phyloP scores from a whole-genome alignment of 345 rosid genomes.

The Durio zibethinus region DNA sequence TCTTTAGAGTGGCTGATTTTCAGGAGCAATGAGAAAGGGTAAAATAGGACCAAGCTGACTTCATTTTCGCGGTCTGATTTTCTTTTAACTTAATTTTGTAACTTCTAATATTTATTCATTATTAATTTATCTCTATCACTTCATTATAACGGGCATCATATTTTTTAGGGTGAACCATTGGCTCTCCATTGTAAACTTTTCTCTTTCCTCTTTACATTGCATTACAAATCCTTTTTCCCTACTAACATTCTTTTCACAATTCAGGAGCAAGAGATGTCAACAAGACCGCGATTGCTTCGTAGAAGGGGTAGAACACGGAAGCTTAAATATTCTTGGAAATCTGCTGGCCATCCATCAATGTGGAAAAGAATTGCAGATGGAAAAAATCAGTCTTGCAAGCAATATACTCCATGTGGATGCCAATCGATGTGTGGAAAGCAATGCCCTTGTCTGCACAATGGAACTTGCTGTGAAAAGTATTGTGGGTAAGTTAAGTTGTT shows the following conservation, averaged over 20 bases:
- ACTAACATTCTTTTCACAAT: conserved; percentile 10
- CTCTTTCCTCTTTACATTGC: neutral
- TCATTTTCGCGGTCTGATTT: neutral
- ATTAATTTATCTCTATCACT: neutral
- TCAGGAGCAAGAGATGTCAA: conserved; percentile 74
- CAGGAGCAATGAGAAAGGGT: neutral
- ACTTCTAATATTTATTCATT: neutral
- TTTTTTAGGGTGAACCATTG: neutral
- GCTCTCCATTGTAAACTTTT: neutral
- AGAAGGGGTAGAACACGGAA: conserved; percentile 74
- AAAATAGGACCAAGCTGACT: neutral
- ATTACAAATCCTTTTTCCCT: neutral
- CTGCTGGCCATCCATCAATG: conserved; percentile 71
- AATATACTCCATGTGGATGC: conserved; percentile 91
- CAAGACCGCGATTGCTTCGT: conserved; percentile 50
- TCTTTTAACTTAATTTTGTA: neutral
- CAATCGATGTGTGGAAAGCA: conserved; percentile 73
- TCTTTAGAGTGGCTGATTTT: neutral
- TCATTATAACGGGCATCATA: neutral
- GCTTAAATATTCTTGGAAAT: conserved; percentile 87
- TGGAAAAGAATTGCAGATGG: conserved; percentile 71
- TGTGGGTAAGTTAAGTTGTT: conserved; percentile 69
- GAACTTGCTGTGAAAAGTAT: conserved; percentile 91
- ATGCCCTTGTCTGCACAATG: conserved; percentile 64
- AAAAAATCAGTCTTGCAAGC: conserved; percentile 55